Percentiles rank a stretch among this genome's conserved stretches.
Evolutionary conservation across 1,139 yeast species (phyloP).

Genomic region (Yamadazyma diddensiae): DNA sequence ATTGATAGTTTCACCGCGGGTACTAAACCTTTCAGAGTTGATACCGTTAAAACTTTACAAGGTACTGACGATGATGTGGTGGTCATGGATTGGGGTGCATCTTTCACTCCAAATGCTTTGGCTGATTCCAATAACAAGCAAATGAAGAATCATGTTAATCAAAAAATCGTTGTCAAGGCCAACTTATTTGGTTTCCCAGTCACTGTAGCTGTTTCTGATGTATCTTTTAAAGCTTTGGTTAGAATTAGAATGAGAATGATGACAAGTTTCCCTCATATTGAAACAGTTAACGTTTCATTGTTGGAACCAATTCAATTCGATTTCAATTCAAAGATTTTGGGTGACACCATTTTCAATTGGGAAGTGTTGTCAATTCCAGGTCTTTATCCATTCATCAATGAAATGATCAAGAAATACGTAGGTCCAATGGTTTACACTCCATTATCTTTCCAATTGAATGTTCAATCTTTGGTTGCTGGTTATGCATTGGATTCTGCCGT

Average conservation of each 20-base stretch:
- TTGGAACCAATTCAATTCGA: slow-evolving; percentile 86
- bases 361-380: slow-evolving; percentile 89
- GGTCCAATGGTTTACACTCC: slow-evolving; percentile 90
- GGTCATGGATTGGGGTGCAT: slow-evolving; percentile 93
- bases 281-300: slow-evolving; percentile 81
- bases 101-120: slow-evolving; percentile 86
- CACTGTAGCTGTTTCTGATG: slow-evolving; percentile 61
- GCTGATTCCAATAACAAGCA: slow-evolving; percentile 85
- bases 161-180: slow-evolving; percentile 67
- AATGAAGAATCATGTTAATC: slow-evolving; percentile 77
- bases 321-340: slow-evolving; percentile 66
- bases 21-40: slow-evolving; percentile 91
- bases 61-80: slow-evolving; percentile 89
- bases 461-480: slow-evolving; percentile 88
- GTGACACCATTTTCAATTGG: slow-evolving; percentile 81
- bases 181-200: slow-evolving; percentile 64
- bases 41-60: slow-evolving; percentile 80
- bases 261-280: slow-evolving; percentile 87
- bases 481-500: slow-evolving; percentile 75
- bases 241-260: slow-evolving; percentile 87
- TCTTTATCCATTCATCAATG: slow-evolving; percentile 71
- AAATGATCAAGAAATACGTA: slow-evolving; percentile 77
- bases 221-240: slow-evolving; percentile 62
- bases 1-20: slow-evolving; percentile 88
- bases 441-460: slow-evolving; percentile 84